A percentile compares a stretch with the other conserved stretches of the same genome.
Conservation (phyloP, 371 early-diverging fungal species). For the Dinochytrium kinnereticum region DNA sequence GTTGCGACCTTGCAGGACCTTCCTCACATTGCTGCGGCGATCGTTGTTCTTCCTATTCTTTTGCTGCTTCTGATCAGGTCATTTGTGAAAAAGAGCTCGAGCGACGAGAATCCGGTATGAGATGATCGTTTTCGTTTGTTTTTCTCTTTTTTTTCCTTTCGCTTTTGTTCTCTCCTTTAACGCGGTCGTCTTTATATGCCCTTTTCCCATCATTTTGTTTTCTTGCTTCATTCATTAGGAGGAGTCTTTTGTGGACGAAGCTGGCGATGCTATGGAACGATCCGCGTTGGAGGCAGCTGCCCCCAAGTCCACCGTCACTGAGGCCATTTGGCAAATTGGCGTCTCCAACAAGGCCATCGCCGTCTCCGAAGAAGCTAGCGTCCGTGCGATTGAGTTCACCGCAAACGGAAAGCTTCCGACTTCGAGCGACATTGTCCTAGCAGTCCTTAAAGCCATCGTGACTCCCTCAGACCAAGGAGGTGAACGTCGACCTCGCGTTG, state of each 20-base stretch:
- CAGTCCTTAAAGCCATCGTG: slow-evolving; percentile 46
- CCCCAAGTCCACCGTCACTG: slow-evolving; percentile 14
- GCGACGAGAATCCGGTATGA: not conserved
- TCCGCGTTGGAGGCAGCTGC: slow-evolving; percentile 29
- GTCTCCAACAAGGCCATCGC: slow-evolving; percentile 43
- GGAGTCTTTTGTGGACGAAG: slow-evolving; percentile 6
- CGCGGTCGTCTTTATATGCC: not conserved
- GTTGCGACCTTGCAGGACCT: slow-evolving; percentile 18
- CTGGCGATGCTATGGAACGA: slow-evolving; percentile 19
- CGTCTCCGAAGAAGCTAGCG: slow-evolving; percentile 47
- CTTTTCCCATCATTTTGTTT: not conserved
- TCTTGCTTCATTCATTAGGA: not conserved
- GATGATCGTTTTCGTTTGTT: too few species aligned
- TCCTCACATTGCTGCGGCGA: slow-evolving; percentile 16
- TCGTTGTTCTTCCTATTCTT: not conserved
- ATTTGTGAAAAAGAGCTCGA: not conserved
- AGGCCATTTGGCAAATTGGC: slow-evolving; percentile 44
- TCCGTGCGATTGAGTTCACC: slow-evolving; percentile 46
- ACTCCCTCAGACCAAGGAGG: slow-evolving; percentile 33
- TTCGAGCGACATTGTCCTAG: slow-evolving; percentile 35
- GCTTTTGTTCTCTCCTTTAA: not conserved
- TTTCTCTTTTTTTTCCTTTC: too few species aligned
- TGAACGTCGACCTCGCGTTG: slow-evolving; percentile 29
- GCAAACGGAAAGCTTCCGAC: slow-evolving; percentile 25
- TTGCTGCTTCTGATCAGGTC: not conserved